Evolutionary conservation across 805 yeast genomes (phyloP), one percentile per base, ranked within the genome.

Genomic region (Metschnikowia shivogae): DNA sequence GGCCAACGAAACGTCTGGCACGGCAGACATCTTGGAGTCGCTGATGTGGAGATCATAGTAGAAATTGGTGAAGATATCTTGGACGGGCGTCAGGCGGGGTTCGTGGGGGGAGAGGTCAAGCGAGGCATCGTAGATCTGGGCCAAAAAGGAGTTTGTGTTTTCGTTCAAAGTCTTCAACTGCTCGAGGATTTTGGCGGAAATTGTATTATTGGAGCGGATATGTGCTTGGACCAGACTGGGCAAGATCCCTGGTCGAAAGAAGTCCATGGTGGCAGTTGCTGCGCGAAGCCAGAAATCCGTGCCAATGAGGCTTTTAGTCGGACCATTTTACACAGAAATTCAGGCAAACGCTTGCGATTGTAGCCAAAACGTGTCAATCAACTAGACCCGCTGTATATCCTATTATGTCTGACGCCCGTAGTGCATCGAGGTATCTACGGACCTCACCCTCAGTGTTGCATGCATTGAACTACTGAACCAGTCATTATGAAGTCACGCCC

Each of bases 141-240:
- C 51, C 27, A 68, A 47, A 44, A 56, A 63, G 6, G 43, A 40
- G 36, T 59, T 49, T 10, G 57, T 53, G 8, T 39, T 28, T 6
- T 39, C 48, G 44, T 63, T 60, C 44, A 64, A 53, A 6, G 49
- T 44, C 28, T 46, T 44, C 39, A 65, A 55, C 34, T 59, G 53
- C 20, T 52, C 48, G 32, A 57, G 48, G 22, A 68, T 44, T 19
- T 53, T 50, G 13, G 60, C 44, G 10, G 70, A 58, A 13, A 65
- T 63, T 4, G 65, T 56, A 46, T 69, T 70, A 44, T 64, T 62
- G 44, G 54, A 54, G 43, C 63, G 62, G 48, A 60, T 53, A 42
- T 54, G 52, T 27, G 14, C 52, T 36, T 45, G 54, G 43, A 42
- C 51, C 39, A 26, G 55, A 38, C 30, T 47, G 42, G 45, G 47